Evolutionary conservation across 257 asterid genomes (phyloP), one percentile per base, ranked within the genome.

Genomic region (Nicotiana paniculata): DNA sequence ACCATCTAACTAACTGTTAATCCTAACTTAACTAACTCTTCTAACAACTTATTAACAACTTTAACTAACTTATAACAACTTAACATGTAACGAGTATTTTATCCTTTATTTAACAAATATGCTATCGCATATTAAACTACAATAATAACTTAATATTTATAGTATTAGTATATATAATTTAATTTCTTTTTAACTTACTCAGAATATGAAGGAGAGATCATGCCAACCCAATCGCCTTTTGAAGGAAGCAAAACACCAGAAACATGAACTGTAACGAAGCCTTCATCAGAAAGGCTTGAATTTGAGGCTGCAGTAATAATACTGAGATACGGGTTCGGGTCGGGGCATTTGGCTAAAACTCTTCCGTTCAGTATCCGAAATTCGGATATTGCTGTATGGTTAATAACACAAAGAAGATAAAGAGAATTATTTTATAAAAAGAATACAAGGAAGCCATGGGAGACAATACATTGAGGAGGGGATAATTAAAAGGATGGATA

Each of bases 141-240:
- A 21, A 21, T 21, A 21, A 21, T 21, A 21, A 11, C 11, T 2
- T 10, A 51, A 51, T 9, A 51, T 51, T 8, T 39, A 39, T 39
- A 9, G 6, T 1, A 39, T 6, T 4, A 72, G 2, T 0, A 5
- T 7, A 72, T 5, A 72, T 43, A 24, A 43, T 21, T 21, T 9
- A 5, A 17, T 28, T 10, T 3, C 10, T 1, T 55, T 15, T 15
- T 55, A 57, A 57, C 91, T 64, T 89, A 94, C 98, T 82, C 64
- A 7, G 93, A 66, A 85, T 93, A 88, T 32, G 98, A 87, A 75
- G 98, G 97, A 0, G 98, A 91, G 82, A 94, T 87, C 97, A 94
- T 90, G 79, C 88, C 98, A 76, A 94, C 93, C 98, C 98, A 94
- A 77, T 91, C 86, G 4, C n/a, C 3, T 1, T 33, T 15, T 1